Conservation (phyloP, 1,139 yeast genomes). For the Yamadazyma mexicana region DNA sequence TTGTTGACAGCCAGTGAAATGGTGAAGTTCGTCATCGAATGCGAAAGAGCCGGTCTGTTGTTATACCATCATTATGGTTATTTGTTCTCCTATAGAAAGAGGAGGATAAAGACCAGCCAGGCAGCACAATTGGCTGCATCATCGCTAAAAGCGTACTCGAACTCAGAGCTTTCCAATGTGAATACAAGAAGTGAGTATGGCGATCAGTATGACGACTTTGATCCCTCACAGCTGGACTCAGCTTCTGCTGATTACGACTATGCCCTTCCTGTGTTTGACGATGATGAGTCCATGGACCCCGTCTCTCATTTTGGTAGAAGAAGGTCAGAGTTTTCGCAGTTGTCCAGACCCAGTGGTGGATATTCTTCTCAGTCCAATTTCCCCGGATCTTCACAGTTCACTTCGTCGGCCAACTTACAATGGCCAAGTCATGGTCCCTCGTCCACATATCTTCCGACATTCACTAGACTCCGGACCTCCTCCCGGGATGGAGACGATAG, state of each 20-base stretch:
- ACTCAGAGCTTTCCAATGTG: neutral
- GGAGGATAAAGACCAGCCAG: conserved; percentile 5
- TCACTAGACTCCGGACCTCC: neutral
- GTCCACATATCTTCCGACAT: neutral
- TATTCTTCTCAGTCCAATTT: conserved; percentile 1
- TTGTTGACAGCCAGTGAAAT: conserved; percentile 63
- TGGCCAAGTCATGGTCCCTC: conserved; percentile 1
- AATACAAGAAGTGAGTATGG: neutral
- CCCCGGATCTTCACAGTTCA: neutral
- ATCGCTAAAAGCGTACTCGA: conserved; percentile 1
- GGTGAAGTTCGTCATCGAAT: conserved; percentile 52
- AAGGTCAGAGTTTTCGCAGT: conserved; percentile 1
- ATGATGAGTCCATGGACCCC: conserved; percentile 2
- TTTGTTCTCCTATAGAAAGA: conserved; percentile 13
- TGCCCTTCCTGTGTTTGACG: neutral
- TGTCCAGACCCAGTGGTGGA: conserved; percentile 3
- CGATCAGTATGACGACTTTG: neutral
- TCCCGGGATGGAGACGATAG: neutral
- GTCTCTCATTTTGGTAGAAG: conserved; percentile 2
- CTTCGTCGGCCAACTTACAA: neutral
- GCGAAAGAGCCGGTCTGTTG: conserved; percentile 20
- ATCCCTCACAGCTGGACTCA: neutral
- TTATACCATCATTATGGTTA: conserved; percentile 15
- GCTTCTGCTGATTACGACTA: neutral
- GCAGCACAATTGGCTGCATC: neutral